Percentiles rank a stretch among this genome's conserved stretches.
Evolutionary conservation across 179 eudicot species (phyloP).

Genomic region (Gypsophila paniculata): DNA sequence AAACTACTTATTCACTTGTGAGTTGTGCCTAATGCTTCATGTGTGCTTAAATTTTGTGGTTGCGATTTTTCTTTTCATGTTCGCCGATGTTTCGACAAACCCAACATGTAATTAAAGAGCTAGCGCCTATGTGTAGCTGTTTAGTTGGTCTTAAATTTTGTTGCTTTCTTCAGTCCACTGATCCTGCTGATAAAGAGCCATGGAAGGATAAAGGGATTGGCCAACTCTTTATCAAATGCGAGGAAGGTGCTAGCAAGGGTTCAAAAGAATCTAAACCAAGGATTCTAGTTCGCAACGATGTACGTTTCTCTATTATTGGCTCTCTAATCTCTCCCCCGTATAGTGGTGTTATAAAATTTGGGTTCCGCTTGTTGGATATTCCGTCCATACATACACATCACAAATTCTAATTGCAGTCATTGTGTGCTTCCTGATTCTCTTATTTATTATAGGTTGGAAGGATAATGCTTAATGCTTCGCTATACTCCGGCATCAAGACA

Average conservation of each 20-base stretch:
- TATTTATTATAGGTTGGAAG: slow-evolving; percentile 67
- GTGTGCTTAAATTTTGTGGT: not conserved
- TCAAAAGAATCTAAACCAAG: slow-evolving; percentile 87
- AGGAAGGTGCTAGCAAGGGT: slow-evolving; percentile 71
- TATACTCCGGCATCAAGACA: slow-evolving; percentile 81
- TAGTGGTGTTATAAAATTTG: not conserved
- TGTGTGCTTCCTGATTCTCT: slow-evolving; percentile 16
- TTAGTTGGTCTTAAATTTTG: not conserved
- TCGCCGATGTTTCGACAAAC: not conserved
- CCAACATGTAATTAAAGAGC: not conserved
- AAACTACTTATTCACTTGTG: too few relatives aligned
- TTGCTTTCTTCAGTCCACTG: slow-evolving; percentile 53
- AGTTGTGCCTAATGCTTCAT: too few relatives aligned
- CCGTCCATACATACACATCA: not conserved
- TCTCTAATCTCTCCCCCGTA: not conserved
- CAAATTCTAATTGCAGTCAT: slow-evolving; percentile 11
- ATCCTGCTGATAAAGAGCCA: slow-evolving; percentile 70
- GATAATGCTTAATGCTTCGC: slow-evolving; percentile 72
- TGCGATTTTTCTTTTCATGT: not conserved
- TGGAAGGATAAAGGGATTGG: slow-evolving; percentile 96
- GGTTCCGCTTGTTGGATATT: not conserved
- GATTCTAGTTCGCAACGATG: slow-evolving; percentile 87
- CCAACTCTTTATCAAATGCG: slow-evolving; percentile 72
- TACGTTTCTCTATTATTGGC: slow-evolving; percentile 34
- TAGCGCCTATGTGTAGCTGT: not conserved